phyloP scores from a whole-genome alignment of 352 stramenopile genomes.

The Globisporangium canariense region DNA sequence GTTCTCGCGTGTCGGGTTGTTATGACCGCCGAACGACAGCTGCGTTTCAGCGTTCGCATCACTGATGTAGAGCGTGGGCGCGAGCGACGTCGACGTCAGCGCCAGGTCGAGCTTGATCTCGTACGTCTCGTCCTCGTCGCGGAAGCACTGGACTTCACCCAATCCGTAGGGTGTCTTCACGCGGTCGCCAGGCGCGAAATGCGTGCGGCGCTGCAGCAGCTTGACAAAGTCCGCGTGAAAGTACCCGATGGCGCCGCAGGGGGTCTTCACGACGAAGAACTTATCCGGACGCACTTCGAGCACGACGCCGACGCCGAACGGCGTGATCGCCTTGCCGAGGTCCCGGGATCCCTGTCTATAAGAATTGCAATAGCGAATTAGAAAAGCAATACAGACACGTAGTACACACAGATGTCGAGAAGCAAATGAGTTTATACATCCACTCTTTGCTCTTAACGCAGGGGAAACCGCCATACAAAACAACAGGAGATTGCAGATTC shows the following conservation, averaged over 20 bases:
- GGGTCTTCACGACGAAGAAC: constrained; percentile 55
- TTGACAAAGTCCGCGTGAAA: constrained; percentile 47
- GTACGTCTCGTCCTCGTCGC: constrained; percentile 56
- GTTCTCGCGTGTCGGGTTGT: constrained; percentile 26
- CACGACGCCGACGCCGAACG: constrained; percentile 47
- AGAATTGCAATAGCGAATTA: background rate
- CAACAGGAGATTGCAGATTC: background rate
- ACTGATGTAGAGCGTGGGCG: constrained; percentile 44
- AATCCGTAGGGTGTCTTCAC: constrained; percentile 53
- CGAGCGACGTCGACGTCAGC: constrained; percentile 17
- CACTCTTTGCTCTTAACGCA: background rate
- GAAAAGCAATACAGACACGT: background rate
- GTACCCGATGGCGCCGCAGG: constrained; percentile 42
- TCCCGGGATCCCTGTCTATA: constrained; percentile 3
- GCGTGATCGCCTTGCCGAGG: constrained; percentile 43
- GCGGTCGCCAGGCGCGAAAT: constrained; percentile 44
- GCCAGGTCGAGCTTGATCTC: constrained; percentile 46
- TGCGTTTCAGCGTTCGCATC: constrained; percentile 42
- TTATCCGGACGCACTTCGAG: constrained; percentile 49
- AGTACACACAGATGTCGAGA: background rate
- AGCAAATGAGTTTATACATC: constrained; percentile 6
- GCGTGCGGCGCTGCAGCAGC: constrained; percentile 44
- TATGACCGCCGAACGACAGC: constrained; percentile 24
- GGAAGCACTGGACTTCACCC: constrained; percentile 43
- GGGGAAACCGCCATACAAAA: background rate